A percentile compares a stretch with the other conserved stretches of the same genome.
Conservation (phyloP, 108 stramenopile species). For the Discostella pseudostelligera region DNA sequence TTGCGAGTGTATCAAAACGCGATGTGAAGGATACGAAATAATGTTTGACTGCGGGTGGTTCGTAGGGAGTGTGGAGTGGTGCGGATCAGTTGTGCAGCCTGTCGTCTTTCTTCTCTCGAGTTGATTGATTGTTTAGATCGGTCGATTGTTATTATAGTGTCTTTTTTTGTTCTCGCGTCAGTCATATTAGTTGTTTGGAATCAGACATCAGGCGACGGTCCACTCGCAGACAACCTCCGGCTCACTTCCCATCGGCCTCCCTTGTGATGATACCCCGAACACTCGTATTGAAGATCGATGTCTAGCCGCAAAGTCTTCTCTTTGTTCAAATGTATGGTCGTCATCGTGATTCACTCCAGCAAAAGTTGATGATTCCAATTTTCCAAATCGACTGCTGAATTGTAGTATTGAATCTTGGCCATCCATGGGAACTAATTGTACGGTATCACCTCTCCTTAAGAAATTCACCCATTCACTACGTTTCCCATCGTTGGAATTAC, state of each 20-base stretch:
- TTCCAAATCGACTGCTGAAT: slow-evolving; percentile 21
- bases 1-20: neutral
- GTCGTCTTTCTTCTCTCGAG: too few relatives aligned
- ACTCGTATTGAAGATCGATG: slow-evolving; percentile 33
- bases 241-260: slow-evolving; percentile 53
- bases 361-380: too few relatives aligned
- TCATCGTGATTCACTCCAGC: neutral
- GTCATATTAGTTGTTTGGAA: too few relatives aligned
- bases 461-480: slow-evolving; percentile 78
- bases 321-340: neutral
- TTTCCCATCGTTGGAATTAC: slow-evolving; percentile 82
- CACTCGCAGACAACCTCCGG: slow-evolving; percentile 54
- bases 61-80: too few relatives aligned
- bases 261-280: slow-evolving; percentile 41
- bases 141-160: too few relatives aligned
- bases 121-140: too few relatives aligned
- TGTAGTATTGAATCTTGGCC: slow-evolving; percentile 27
- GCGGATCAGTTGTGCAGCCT: too few relatives aligned
- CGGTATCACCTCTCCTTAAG: slow-evolving; percentile 58
- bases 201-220: too few relatives aligned
- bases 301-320: neutral
- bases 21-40: neutral
- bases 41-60: neutral
- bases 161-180: too few relatives aligned
- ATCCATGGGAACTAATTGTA: slow-evolving; percentile 67